Evolutionary conservation across 768 basidiomycete genomes (phyloP), one percentile per base, ranked within the genome.

Genomic region (Tylopilus balloui): DNA sequence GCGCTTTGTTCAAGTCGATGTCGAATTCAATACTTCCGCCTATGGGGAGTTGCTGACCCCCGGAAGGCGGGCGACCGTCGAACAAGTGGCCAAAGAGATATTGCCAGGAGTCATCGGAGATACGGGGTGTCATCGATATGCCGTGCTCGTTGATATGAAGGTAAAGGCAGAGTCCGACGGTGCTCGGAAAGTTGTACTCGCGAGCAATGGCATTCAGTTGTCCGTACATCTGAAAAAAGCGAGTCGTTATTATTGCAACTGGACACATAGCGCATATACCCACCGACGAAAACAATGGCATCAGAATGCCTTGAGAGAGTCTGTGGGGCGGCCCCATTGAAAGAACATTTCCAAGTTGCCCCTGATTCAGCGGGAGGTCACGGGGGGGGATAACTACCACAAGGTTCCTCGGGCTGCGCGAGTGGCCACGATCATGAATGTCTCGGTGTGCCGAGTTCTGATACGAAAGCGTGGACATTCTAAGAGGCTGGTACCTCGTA

Each of bases 1-100:
- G 76, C 15, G 92, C 92, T 52, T 81, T 78, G 29, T 73, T 71
- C 39, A 78, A 51, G 69, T 94, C 92, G 39, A 94, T 78, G 67
- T 94, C 92, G 63, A 94, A 92, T 67, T 94, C 91, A 24, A 95
- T 77, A 24, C 78, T 82, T 5, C 88, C 92, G 37, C 79, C 75
- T 48, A 94, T 83, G 0, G 88, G 83, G 17, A 78, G 60, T 43
- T 71, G 73, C 20, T 65, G 63, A 50, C 71, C 52, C 36, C 61
- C 53, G 4, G 64, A 48, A 17, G 66, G 57, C 19, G 66, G 50
- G 20, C 70, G 65, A 32, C 73, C 54, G 27, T 83, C 78, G 36
- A 81, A 74, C 51, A 80, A 69, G 60, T 83, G 78, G 32, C 69
- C 70, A 84, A 87, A 92, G 2, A 92, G 71, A 27, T 80, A 67